Conservation (phyloP, 2,329 filamentous ascomycete species). For the Talaromyces amestolkiae region DNA sequence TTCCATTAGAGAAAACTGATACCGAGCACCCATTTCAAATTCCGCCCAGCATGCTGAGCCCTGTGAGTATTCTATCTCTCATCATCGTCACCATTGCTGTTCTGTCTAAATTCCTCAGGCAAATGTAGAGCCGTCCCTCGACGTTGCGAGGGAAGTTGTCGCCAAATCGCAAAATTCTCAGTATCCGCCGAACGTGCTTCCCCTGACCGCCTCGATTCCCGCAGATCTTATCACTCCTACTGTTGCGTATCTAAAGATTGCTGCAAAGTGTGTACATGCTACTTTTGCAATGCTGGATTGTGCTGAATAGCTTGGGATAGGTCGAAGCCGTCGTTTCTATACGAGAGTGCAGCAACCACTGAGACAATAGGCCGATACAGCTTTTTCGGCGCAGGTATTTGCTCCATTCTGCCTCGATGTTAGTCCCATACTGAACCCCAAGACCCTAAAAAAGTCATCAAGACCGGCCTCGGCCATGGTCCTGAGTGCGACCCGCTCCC, state of each 20-base stretch:
- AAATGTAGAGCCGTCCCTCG: slow-evolving; percentile 59
- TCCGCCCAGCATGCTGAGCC: background rate
- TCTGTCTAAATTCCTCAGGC: slow-evolving; percentile 32
- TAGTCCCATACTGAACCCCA: slow-evolving; percentile 6
- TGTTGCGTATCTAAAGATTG: slow-evolving; percentile 88
- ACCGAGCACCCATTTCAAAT: background rate
- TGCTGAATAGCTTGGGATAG: slow-evolving; percentile 24
- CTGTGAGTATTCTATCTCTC: background rate
- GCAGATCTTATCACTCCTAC: slow-evolving; percentile 93
- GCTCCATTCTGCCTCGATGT: background rate
- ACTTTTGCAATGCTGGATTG: background rate
- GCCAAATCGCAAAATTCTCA: slow-evolving; percentile 50
- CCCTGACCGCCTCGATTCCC: slow-evolving; percentile 77
- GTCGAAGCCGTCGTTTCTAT: slow-evolving; percentile 84
- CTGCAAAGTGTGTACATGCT: slow-evolving; percentile 59
- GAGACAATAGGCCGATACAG: slow-evolving; percentile 96
- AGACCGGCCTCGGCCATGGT: slow-evolving; percentile 84
- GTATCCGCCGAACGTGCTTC: slow-evolving; percentile 72
- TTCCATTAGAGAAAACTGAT: background rate
- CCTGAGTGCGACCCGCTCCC: slow-evolving; percentile 80
- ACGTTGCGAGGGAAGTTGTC: slow-evolving; percentile 58
- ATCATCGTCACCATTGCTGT: background rate
- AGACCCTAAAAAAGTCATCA: slow-evolving; percentile 73
- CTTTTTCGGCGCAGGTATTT: slow-evolving; percentile 77
- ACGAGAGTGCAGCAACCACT: slow-evolving; percentile 87